Evolutionary conservation across 2,329 filamentous ascomycete genomes (phyloP), one percentile per base, ranked within the genome.

Genomic region (Verticillium isaacii): DNA sequence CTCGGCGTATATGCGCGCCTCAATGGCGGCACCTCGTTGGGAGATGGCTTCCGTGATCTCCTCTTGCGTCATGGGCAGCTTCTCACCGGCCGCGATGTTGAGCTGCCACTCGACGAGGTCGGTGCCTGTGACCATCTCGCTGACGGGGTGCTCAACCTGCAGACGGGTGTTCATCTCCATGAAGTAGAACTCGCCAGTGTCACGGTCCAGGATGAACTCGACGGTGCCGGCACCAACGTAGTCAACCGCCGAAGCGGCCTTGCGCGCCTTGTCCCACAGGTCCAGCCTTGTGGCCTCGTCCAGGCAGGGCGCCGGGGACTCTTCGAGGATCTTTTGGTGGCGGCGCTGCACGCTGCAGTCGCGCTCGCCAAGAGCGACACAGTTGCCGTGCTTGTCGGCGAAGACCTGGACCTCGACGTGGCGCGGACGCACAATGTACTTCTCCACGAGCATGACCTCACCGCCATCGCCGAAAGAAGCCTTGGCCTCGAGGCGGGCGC

Each of bases 121-220:
- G 6, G 86, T 83, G 6, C 86, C 86, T 2, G 86, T 89, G 57
- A 89, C 85, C 81, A 87, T 87, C 73, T 86, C 85, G 55, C 81
- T 98, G 23, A 98, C 95, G 0, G 95, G 95, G 70, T 99, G 95
- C 77, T 99, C 95, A 58, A 99, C 95, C 75, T 99, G 95, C 23
- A 99, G 80, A 59, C 95, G 85, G 0, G 95, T 97, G 70, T 92
- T 90, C 84, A 91, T 90, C 76, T 91, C 89, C 84, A 91, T 89
- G 68, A 91, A 91, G 75, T 86, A 97, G 74, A 95, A 97, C 54
- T 89, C 85, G 57, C 88, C 90, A 6, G 87, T 88, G 68, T 91
- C 87, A 71, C 92, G 90, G 74, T 97, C 92, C 5, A 96, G 88
- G 54, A 97, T 90, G 71, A 93, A 97, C 75, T 97, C 93, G 23